A percentile compares a stretch with the other conserved stretches of the same genome.
Evolutionary conservation across 106 monocot species (phyloP).

Genomic region (Dioscorea zingiberensis): DNA sequence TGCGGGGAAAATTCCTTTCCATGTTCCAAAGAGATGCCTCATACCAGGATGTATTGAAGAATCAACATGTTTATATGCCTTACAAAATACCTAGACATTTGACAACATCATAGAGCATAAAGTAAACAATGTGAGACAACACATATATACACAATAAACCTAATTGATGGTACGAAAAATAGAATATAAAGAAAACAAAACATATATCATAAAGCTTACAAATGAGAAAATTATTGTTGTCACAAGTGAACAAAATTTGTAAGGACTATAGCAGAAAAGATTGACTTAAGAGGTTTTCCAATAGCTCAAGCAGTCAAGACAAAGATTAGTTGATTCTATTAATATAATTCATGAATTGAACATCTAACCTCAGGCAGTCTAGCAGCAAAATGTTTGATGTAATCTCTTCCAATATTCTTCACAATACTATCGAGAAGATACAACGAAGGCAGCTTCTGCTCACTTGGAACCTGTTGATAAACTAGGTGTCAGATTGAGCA

Average conservation of each 20-base stretch:
- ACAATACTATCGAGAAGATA: constrained; percentile 99
- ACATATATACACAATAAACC: background rate
- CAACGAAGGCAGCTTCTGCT: constrained; percentile 91
- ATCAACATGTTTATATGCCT: constrained; percentile 93
- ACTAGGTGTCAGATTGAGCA: background rate
- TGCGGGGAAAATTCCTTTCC: constrained; percentile 87
- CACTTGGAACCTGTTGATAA: constrained; percentile 70
- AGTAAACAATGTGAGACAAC: constrained; percentile 1
- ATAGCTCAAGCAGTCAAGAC: no score
- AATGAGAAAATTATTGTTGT: no score
- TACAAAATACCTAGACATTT: constrained; percentile 83
- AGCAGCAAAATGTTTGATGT: constrained; percentile 82
- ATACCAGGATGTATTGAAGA: constrained; percentile 78
- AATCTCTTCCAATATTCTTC: constrained; percentile 96
- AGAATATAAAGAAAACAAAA: no score
- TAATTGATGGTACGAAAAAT: background rate
- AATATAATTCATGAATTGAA: no score
- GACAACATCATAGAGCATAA: background rate
- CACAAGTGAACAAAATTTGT: no score
- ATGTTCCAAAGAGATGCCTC: constrained; percentile 98
- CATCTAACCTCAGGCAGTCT: constrained; percentile 75
- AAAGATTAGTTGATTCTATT: no score
- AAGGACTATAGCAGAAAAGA: no score
- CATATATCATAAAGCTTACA: no score
- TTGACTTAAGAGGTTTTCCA: no score